phyloP scores from a whole-genome alignment of 805 yeast genomes.

The Yamadazyma endophytica region DNA sequence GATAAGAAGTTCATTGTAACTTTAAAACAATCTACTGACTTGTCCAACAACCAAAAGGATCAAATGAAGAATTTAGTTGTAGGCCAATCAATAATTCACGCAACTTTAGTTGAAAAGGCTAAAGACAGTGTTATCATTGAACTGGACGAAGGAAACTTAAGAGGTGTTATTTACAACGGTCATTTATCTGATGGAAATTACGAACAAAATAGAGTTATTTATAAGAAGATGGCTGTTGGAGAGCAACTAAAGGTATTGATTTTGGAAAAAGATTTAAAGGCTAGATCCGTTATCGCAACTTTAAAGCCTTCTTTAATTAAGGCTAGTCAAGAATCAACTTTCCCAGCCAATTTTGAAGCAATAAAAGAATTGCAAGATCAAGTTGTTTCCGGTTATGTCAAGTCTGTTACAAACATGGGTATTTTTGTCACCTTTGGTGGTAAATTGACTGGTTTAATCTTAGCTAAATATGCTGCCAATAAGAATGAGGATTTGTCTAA shows the following conservation, averaged over 20 bases:
- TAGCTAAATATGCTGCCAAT: slow-evolving; percentile 66
- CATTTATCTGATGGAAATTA: slow-evolving; percentile 74
- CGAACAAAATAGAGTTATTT: slow-evolving; percentile 63
- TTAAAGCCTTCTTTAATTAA: slow-evolving; percentile 63
- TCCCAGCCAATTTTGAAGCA: slow-evolving; percentile 63
- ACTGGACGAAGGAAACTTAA: slow-evolving; percentile 44
- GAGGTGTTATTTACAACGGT: slow-evolving; percentile 70
- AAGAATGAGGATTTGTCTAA: slow-evolving; percentile 48
- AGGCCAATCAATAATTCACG: slow-evolving; percentile 63
- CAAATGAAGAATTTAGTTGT: slow-evolving; percentile 45
- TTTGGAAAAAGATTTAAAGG: slow-evolving; percentile 60
- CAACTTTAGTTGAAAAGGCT: slow-evolving; percentile 65
- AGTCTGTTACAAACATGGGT: slow-evolving; percentile 75
- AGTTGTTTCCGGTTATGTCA: slow-evolving; percentile 67
- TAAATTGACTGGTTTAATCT: slow-evolving; percentile 75
- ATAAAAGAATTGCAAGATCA: slow-evolving; percentile 37
- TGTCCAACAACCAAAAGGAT: slow-evolving; percentile 44
- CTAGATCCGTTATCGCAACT: slow-evolving; percentile 59
- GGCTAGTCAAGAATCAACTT: slow-evolving; percentile 48
- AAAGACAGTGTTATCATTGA: slow-evolving; percentile 72
- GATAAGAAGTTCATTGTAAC: slow-evolving; percentile 64
- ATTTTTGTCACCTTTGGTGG: slow-evolving; percentile 80
- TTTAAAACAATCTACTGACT: slow-evolving; percentile 59
- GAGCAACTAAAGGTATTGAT: slow-evolving; percentile 56
- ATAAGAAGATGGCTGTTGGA: slow-evolving; percentile 65